Evolutionary conservation across 1,284 basidiomycete species (phyloP).

Genomic region (Lignosus rhinocerotis): DNA sequence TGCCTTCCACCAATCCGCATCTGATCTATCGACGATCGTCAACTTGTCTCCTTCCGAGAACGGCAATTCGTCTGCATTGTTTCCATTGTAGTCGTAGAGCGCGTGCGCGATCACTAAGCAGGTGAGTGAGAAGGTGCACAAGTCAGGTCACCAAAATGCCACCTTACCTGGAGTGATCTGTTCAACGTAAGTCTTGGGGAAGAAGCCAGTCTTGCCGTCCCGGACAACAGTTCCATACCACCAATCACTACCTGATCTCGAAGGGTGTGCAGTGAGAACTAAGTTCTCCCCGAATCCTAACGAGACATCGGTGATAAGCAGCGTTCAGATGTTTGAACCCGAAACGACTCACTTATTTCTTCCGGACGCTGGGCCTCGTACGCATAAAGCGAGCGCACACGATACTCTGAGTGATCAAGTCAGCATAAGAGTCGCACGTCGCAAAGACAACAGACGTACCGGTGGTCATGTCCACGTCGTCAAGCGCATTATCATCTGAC

Average conservation of each 20-base stretch:
- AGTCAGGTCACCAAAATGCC: neutral
- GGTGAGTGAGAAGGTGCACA: constrained; percentile 7
- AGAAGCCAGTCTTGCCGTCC: constrained; percentile 78
- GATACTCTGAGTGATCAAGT: constrained; percentile 49
- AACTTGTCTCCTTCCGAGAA: constrained; percentile 80
- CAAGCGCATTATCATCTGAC: constrained; percentile 60
- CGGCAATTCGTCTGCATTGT: constrained; percentile 76
- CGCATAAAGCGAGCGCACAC: constrained; percentile 78
- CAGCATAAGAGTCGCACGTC: constrained; percentile 5
- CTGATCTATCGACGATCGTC: constrained; percentile 76
- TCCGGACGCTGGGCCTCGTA: constrained; percentile 86
- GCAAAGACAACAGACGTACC: constrained; percentile 40
- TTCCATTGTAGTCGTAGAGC: constrained; percentile 74
- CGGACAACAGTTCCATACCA: constrained; percentile 84
- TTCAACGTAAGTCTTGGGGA: constrained; percentile 90
- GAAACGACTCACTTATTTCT: constrained; percentile 69
- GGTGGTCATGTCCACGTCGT: constrained; percentile 75
- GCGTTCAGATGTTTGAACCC: neutral
- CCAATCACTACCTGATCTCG: constrained; percentile 87
- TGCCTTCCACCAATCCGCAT: constrained; percentile 93
- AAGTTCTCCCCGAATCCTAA: constrained; percentile 83
- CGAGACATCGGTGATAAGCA: constrained; percentile 10
- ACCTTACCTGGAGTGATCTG: constrained; percentile 65
- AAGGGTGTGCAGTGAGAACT: constrained; percentile 80
- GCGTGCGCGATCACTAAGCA: constrained; percentile 68